A percentile compares a stretch with the other conserved stretches of the same genome.
Conservation (phyloP, 2,329 filamentous ascomycete species). For the Pseudopyricularia cyperi region DNA sequence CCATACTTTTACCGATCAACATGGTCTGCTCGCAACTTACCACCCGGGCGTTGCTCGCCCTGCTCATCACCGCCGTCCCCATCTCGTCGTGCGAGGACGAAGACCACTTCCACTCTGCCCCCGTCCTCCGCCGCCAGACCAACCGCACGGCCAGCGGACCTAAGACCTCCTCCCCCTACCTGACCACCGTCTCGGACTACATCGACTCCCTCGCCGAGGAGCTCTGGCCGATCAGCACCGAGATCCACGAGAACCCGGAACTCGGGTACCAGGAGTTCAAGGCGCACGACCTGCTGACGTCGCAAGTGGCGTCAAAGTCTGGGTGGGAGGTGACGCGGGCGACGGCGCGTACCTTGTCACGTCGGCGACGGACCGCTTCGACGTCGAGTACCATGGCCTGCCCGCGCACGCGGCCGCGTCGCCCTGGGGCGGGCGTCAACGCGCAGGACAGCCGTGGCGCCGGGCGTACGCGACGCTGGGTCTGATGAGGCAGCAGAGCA, state of each 20-base stretch:
- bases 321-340: slow-evolving; percentile 36
- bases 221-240: slow-evolving; percentile 32
- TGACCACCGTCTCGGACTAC: slow-evolving; percentile 21
- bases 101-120: background rate
- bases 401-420: slow-evolving; percentile 22
- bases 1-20: background rate
- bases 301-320: slow-evolving; percentile 26
- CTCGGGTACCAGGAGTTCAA: slow-evolving; percentile 31
- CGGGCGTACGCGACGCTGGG: slow-evolving; percentile 19
- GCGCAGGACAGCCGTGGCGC: slow-evolving; percentile 23
- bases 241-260: slow-evolving; percentile 37
- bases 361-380: background rate
- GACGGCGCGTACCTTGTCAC: background rate
- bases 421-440: slow-evolving; percentile 24
- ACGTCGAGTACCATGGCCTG: slow-evolving; percentile 12
- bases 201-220: slow-evolving; percentile 22
- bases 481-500: slow-evolving; percentile 16
- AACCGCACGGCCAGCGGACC: background rate
- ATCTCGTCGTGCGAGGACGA: background rate
- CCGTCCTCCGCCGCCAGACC: background rate
- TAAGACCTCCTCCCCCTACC: slow-evolving; percentile 7
- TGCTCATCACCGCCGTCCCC: background rate
- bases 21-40: background rate
- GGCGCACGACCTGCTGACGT: slow-evolving; percentile 33
- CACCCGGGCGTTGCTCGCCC: background rate